Percentiles rank a stretch among this genome's conserved stretches.
Conservation (phyloP, 2,329 filamentous ascomycete genomes). For the Colletotrichum sp. region DNA sequence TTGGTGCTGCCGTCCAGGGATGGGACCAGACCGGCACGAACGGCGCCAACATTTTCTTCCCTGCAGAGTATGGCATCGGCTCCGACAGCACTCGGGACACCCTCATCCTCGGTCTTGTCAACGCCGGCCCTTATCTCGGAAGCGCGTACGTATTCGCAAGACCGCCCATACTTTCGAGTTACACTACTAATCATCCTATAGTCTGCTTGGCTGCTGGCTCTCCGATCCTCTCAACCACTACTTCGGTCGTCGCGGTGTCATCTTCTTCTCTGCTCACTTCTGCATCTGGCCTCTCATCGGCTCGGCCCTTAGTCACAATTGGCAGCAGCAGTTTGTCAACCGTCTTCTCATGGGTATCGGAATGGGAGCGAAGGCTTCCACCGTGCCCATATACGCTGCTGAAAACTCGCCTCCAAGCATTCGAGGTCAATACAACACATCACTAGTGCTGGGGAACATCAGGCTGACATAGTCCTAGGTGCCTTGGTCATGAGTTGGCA, state of each 20-base stretch:
- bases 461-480: slow-evolving; percentile 36
- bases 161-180: background rate
- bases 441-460: fast-evolving
- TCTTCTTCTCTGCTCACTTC: slow-evolving; percentile 69
- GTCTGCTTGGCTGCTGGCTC: slow-evolving; percentile 65
- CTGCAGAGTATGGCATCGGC: slow-evolving; percentile 45
- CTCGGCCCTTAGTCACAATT: slow-evolving; percentile 68
- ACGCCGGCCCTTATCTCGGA: slow-evolving; percentile 58
- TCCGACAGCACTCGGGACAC: slow-evolving; percentile 34
- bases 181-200: slow-evolving; percentile 22
- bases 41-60: slow-evolving; percentile 68
- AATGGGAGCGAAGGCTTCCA: slow-evolving; percentile 70
- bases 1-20: slow-evolving; percentile 73
- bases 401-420: slow-evolving; percentile 73
- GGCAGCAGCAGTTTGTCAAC: slow-evolving; percentile 70
- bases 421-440: slow-evolving; percentile 49
- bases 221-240: slow-evolving; percentile 69
- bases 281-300: slow-evolving; percentile 66
- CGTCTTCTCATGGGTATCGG: slow-evolving; percentile 74
- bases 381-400: slow-evolving; percentile 76
- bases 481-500: slow-evolving; percentile 26
- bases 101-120: slow-evolving; percentile 69
- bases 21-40: slow-evolving; percentile 73
- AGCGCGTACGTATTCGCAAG: slow-evolving; percentile 38
- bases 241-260: slow-evolving; percentile 70